Evolutionary conservation across 257 asterid species (phyloP).

Genomic region (Lycium barbarum): DNA sequence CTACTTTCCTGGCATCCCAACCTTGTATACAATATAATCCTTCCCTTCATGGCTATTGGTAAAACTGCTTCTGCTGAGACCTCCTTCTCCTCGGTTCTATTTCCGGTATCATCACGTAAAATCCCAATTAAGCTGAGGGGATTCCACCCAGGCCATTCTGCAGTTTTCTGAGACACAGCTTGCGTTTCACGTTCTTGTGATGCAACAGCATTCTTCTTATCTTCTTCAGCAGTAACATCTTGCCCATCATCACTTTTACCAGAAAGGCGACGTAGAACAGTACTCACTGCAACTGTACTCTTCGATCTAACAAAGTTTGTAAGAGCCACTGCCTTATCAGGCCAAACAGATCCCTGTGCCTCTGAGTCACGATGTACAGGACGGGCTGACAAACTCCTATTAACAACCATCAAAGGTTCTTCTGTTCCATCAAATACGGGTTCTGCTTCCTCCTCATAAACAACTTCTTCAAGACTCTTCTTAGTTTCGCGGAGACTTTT

Average conservation of each 20-base stretch:
- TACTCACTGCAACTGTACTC: constrained; percentile 72
- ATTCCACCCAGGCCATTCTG: constrained; percentile 64
- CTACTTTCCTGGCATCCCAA: constrained; percentile 73
- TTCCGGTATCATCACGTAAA: constrained; percentile 53
- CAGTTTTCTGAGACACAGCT: constrained; percentile 44
- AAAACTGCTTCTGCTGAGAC: constrained; percentile 41
- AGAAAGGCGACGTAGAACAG: constrained; percentile 76
- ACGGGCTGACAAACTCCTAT: constrained; percentile 44
- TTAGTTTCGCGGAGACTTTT: constrained; percentile 34
- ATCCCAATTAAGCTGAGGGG: constrained; percentile 68
- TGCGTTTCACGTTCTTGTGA: constrained; percentile 41
- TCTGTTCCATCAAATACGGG: constrained; percentile 82
- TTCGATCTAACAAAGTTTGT: constrained; percentile 74
- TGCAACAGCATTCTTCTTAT: constrained; percentile 24
- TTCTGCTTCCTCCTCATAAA: constrained; percentile 58
- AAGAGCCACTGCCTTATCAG: constrained; percentile 80
- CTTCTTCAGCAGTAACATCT: constrained; percentile 52
- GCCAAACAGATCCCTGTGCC: constrained; percentile 69
- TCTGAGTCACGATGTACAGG: constrained; percentile 49
- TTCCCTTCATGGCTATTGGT: constrained; percentile 76
- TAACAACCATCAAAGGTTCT: constrained; percentile 56
- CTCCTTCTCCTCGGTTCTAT: constrained; percentile 42
- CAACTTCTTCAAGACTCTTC: constrained; percentile 44
- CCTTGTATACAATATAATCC: constrained; percentile 71
- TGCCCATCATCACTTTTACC: constrained; percentile 64